Percentiles rank a stretch among this genome's conserved stretches.
These are phyloP conservation scores for Chalaropsis ovoidea DNA, from an alignment of 2,329 filamentous ascomycete genomes.

Conservation along the genomic window DNA sequence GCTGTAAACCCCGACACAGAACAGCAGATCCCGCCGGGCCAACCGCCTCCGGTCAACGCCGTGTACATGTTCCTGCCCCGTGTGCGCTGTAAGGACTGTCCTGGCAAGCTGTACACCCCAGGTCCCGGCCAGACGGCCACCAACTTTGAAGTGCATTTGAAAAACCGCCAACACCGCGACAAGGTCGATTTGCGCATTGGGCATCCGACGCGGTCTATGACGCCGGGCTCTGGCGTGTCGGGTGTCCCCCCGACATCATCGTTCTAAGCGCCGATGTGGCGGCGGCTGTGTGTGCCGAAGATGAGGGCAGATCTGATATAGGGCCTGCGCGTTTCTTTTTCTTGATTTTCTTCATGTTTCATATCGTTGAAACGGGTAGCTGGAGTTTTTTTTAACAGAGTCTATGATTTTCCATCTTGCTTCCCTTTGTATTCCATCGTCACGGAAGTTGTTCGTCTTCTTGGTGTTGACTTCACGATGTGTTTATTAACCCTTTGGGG, in stretches of 20 bases:
- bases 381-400: conserved; percentile 14
- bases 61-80: conserved; percentile 78
- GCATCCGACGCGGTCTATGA: conserved; percentile 26
- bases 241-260: background rate
- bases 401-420: conserved; percentile 10
- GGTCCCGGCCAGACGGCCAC: conserved; percentile 73
- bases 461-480: background rate
- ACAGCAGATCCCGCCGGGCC: conserved; percentile 46
- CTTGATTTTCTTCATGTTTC: conserved; percentile 1
- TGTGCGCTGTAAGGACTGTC: conserved; percentile 86
- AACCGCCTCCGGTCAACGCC: conserved; percentile 50
- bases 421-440: too few species aligned
- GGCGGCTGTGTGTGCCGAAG: background rate
- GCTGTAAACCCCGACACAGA: conserved; percentile 65
- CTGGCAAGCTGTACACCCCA: conserved; percentile 86
- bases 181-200: conserved; percentile 42
- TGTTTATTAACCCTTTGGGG: background rate
- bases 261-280: background rate
- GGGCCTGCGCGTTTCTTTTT: conserved; percentile 9
- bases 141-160: conserved; percentile 88
- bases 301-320: background rate
- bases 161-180: conserved; percentile 70
- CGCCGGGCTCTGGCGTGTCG: background rate
- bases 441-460: background rate
- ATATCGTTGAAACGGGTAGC: conserved; percentile 10